These are phyloP conservation scores for Kurtzmaniella quercitrusa DNA, from an alignment of 1,139 yeast genomes.

Conservation along the genomic window DNA sequence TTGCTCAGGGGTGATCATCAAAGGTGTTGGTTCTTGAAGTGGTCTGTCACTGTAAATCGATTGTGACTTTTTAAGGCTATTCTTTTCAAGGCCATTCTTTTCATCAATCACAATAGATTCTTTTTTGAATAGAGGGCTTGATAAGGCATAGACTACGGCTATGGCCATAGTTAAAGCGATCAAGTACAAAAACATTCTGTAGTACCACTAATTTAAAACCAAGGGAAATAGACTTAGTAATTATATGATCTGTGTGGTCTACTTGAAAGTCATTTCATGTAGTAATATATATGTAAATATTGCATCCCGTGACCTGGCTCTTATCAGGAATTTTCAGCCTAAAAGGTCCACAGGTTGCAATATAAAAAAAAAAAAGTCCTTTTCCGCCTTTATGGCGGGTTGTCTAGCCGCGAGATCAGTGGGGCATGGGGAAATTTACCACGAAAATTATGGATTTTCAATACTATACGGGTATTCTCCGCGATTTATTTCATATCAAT, in stretches of 20 bases:
- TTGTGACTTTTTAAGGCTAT: slow-evolving; percentile 4
- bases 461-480: too few relatives aligned
- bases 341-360: background rate
- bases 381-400: too few relatives aligned
- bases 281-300: too few relatives aligned
- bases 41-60: slow-evolving; percentile 10
- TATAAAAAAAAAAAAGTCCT: too few relatives aligned
- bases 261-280: too few relatives aligned
- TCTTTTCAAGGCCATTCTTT: background rate
- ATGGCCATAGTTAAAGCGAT: background rate
- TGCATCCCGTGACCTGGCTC: background rate
- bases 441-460: too few relatives aligned
- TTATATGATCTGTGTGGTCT: too few relatives aligned
- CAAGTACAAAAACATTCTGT: background rate
- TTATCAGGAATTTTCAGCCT: background rate
- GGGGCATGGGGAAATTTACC: too few relatives aligned
- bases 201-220: too few relatives aligned
- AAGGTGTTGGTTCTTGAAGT: slow-evolving; percentile 53
- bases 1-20: slow-evolving; percentile 63
- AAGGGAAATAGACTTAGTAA: too few relatives aligned
- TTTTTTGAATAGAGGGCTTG: background rate
- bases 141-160: background rate
- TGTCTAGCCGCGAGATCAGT: too few relatives aligned
- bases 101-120: background rate
- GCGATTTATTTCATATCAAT: too few relatives aligned